Percentiles rank a stretch among this genome's conserved stretches.
Conservation (phyloP, 768 basidiomycete genomes). For the Boletales sp. region DNA sequence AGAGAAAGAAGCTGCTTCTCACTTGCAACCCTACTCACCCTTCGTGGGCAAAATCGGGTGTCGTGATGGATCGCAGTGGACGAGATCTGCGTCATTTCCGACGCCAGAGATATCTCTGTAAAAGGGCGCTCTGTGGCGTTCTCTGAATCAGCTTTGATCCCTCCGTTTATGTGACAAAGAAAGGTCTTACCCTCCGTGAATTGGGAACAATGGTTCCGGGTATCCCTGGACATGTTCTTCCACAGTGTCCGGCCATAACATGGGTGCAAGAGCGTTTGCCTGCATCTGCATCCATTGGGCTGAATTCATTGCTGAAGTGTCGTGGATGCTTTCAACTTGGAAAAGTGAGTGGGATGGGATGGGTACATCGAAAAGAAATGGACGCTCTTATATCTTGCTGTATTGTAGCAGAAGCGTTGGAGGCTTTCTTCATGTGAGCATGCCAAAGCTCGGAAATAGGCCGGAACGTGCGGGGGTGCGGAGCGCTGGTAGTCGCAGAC, state of each 20-base stretch:
- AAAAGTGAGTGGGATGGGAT: too few relatives aligned
- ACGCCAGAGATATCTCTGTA: background rate
- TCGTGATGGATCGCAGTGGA: background rate
- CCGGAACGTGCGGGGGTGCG: too few relatives aligned
- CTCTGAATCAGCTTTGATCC: background rate
- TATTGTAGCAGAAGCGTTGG: too few relatives aligned
- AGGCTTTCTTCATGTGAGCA: too few relatives aligned
- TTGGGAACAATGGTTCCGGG: background rate
- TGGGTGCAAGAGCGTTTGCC: background rate
- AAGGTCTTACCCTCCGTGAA: background rate
- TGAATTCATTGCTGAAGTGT: too few relatives aligned
- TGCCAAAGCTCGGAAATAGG: too few relatives aligned
- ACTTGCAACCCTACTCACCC: conserved; percentile 4
- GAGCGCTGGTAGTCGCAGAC: too few relatives aligned
- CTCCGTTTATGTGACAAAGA: background rate
- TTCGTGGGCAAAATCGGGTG: background rate
- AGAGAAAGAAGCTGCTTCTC: background rate
- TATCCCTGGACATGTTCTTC: background rate
- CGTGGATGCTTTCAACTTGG: too few relatives aligned
- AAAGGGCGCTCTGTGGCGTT: background rate
- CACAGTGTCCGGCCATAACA: background rate
- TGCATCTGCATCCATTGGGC: too few relatives aligned
- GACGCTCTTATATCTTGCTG: too few relatives aligned
- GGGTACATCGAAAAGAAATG: too few relatives aligned
- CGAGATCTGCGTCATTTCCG: background rate